These are phyloP conservation scores for Stephania japonica DNA, from an alignment of 164 flowering plant genomes.

Conservation along the genomic window DNA sequence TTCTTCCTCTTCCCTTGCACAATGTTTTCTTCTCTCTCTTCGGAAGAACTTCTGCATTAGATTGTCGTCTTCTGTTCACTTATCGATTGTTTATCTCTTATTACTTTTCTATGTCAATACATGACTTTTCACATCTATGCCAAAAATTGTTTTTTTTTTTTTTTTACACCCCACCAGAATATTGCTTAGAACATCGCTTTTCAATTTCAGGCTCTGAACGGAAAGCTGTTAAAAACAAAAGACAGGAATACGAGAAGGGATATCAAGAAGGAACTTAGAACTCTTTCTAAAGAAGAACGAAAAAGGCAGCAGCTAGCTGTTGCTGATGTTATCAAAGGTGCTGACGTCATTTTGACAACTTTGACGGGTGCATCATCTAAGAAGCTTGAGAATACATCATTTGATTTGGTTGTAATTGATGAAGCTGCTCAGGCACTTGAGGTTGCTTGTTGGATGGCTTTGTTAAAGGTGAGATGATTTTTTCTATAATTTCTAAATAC, in stretches of 20 bases:
- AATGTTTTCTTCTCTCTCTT: too few species aligned
- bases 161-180: too few species aligned
- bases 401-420: constrained; percentile 94
- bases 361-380: constrained; percentile 80
- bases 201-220: constrained; percentile 62
- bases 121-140: too few species aligned
- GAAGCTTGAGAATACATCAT: constrained; percentile 61
- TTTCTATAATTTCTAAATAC: neutral
- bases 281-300: constrained; percentile 87
- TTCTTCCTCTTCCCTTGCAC: too few species aligned
- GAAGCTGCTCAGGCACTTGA: constrained; percentile 99
- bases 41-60: too few species aligned
- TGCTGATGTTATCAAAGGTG: constrained; percentile 78
- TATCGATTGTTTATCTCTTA: too few species aligned
- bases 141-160: too few species aligned
- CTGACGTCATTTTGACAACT: constrained; percentile 86
- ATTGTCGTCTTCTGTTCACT: too few species aligned
- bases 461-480: constrained; percentile 60
- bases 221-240: constrained; percentile 83
- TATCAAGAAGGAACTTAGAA: constrained; percentile 84
- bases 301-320: constrained; percentile 97
- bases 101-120: too few species aligned
- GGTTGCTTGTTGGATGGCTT: constrained; percentile 94
- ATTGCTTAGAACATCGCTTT: too few species aligned
- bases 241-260: constrained; percentile 78